Percentiles rank a stretch among this genome's conserved stretches.
These are phyloP conservation scores for Russula earlei DNA, from an alignment of 768 basidiomycete genomes.

Conservation along the genomic window DNA sequence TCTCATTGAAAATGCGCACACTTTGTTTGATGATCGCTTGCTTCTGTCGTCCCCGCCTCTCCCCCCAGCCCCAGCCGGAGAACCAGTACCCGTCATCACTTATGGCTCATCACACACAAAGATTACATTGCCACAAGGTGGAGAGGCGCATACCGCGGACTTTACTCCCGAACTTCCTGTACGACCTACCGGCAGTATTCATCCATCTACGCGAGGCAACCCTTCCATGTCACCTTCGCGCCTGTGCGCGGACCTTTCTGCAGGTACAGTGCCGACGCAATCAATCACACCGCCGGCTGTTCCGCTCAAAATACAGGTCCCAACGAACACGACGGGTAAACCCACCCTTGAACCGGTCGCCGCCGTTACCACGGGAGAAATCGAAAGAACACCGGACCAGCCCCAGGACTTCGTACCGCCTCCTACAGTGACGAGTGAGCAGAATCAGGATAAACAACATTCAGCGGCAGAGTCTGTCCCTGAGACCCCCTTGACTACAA, in stretches of 20 bases:
- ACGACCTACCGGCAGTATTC: conserved; percentile 65
- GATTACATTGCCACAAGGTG: conserved; percentile 33
- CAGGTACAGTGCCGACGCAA: background rate
- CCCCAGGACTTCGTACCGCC: background rate
- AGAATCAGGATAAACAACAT: background rate
- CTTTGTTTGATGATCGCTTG: conserved; percentile 54
- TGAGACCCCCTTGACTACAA: conserved; percentile 7
- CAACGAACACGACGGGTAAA: background rate
- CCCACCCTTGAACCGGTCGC: background rate
- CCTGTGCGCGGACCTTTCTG: background rate
- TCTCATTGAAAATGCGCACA: conserved; percentile 57
- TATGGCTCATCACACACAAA: conserved; percentile 71
- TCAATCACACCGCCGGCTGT: background rate
- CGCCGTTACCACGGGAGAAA: background rate
- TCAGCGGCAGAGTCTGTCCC: background rate
- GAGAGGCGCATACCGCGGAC: conserved; percentile 38
- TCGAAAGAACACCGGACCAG: background rate
- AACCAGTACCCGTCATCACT: conserved; percentile 43
- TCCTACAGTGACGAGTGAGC: background rate
- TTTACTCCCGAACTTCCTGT: conserved; percentile 64
- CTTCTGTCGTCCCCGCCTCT: conserved; percentile 49
- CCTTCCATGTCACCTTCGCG: conserved; percentile 7
- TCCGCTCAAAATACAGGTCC: background rate
- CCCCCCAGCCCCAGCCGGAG: conserved; percentile 62
- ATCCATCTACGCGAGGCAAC: conserved; percentile 51